Percentiles rank a stretch among this genome's conserved stretches.
Conservation (phyloP, 1,139 yeast species). For the Geotrichum restrictum region DNA sequence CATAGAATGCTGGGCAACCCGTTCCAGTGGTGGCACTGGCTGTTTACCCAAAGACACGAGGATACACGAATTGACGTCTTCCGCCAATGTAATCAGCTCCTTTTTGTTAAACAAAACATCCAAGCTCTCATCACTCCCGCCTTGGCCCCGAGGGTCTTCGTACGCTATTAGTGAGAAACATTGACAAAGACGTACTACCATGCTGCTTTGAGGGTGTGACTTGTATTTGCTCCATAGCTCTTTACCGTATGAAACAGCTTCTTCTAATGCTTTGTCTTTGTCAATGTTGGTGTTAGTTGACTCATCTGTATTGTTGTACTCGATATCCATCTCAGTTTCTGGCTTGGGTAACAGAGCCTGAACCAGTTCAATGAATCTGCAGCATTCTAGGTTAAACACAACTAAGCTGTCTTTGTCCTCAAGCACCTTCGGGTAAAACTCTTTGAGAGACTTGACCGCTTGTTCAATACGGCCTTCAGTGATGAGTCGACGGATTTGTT, state of each 20-base stretch:
- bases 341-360: constrained; percentile 18
- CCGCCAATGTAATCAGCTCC: constrained; percentile 42
- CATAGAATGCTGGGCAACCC: constrained; percentile 39
- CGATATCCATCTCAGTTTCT: constrained; percentile 1
- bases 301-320: not conserved
- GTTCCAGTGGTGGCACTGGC: constrained; percentile 40
- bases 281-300: constrained; percentile 3
- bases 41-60: constrained; percentile 44
- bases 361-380: constrained; percentile 49
- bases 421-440: constrained; percentile 48
- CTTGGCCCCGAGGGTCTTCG: constrained; percentile 43
- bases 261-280: too few relatives aligned
- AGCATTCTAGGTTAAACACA: constrained; percentile 52
- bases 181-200: constrained; percentile 39
- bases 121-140: constrained; percentile 28
- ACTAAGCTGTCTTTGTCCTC: constrained; percentile 41
- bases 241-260: constrained; percentile 50
- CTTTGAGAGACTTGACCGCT: constrained; percentile 45
- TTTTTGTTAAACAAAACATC: constrained; percentile 40
- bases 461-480: constrained; percentile 48
- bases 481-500: constrained; percentile 48
- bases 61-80: constrained; percentile 45
- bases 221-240: constrained; percentile 43
- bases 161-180: constrained; percentile 53
- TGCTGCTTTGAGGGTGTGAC: constrained; percentile 33